Evolutionary conservation across 2,329 filamentous ascomycete genomes (phyloP).

Genomic region (Lasiodiplodia gonubiensis): DNA sequence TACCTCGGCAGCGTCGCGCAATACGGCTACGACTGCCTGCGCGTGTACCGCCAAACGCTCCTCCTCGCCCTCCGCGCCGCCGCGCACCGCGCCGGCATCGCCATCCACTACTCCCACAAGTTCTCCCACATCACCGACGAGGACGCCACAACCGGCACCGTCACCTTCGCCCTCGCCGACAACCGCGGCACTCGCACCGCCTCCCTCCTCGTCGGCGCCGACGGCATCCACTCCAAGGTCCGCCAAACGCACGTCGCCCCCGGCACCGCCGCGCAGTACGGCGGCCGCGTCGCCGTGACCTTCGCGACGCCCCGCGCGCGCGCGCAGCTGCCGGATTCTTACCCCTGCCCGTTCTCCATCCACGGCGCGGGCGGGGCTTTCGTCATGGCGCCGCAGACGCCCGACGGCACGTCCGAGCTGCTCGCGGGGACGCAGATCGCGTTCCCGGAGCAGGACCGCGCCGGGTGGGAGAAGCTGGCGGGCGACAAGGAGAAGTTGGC

Average conservation of each 20-base stretch:
- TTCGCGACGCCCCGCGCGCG: slow-evolving; percentile 35
- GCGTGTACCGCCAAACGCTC: slow-evolving; percentile 60
- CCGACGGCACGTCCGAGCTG: slow-evolving; percentile 40
- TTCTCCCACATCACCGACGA: slow-evolving; percentile 49
- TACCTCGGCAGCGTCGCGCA: slow-evolving; percentile 55
- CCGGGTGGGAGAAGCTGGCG: slow-evolving; percentile 39
- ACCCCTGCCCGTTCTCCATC: slow-evolving; percentile 41
- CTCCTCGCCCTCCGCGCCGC: slow-evolving; percentile 55
- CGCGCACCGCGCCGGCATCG: slow-evolving; percentile 48
- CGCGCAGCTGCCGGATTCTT: slow-evolving; percentile 26
- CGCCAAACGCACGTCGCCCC: slow-evolving; percentile 55
- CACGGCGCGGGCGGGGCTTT: slow-evolving; percentile 45
- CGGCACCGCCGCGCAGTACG: slow-evolving; percentile 56
- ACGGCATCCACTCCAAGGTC: slow-evolving; percentile 65
- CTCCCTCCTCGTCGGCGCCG: slow-evolving; percentile 60
- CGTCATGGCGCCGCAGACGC: slow-evolving; percentile 47
- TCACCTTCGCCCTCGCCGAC: slow-evolving; percentile 55
- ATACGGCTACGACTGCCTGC: slow-evolving; percentile 60
- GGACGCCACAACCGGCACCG: slow-evolving; percentile 41
- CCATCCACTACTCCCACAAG: slow-evolving; percentile 55
- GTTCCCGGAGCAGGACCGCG: slow-evolving; percentile 40
- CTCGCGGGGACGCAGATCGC: slow-evolving; percentile 46
- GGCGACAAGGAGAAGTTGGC: slow-evolving; percentile 38
- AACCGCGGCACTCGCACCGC: slow-evolving; percentile 52
- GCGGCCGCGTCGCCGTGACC: slow-evolving; percentile 53